Percentiles rank a stretch among this genome's conserved stretches.
These are phyloP conservation scores for Nemania abortiva DNA, from an alignment of 2,329 filamentous ascomycete species.

Conservation along the genomic window DNA sequence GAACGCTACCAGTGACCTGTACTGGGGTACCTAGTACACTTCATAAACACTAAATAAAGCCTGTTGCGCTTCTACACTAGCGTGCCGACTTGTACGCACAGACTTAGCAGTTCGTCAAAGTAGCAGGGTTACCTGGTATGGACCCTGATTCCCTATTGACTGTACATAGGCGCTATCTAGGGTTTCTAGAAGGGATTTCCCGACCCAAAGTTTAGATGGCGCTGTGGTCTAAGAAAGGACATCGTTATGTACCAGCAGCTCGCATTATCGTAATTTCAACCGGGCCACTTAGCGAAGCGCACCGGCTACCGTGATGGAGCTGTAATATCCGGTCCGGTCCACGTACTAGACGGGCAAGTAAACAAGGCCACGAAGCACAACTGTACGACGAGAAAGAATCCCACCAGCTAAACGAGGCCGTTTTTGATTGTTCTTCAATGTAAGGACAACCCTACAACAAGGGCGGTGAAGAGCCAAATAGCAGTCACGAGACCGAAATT, in stretches of 20 bases:
- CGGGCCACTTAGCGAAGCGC: constrained; percentile 32
- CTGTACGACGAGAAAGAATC: background rate
- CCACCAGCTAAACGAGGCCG: background rate
- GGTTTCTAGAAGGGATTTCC: constrained; percentile 28
- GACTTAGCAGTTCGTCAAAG: constrained; percentile 26
- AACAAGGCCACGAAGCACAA: constrained; percentile 14
- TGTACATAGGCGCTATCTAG: background rate
- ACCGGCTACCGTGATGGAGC: constrained; percentile 22
- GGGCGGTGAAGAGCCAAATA: constrained; percentile 29
- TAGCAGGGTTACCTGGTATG: constrained; percentile 20
- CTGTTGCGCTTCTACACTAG: constrained; percentile 1
- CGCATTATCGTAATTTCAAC: constrained; percentile 28
- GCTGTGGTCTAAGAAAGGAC: constrained; percentile 4
- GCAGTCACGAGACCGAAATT: constrained; percentile 22
- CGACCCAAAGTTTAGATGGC: constrained; percentile 16
- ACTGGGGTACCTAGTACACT: background rate
- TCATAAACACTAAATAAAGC: background rate
- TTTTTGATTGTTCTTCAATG: background rate
- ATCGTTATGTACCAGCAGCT: constrained; percentile 4
- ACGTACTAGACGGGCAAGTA: constrained; percentile 7
- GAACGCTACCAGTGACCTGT: constrained; percentile 12
- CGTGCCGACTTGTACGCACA: constrained; percentile 8
- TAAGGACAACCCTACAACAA: background rate
- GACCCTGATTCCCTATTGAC: constrained; percentile 22
- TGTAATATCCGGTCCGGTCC: constrained; percentile 31